phyloP scores from a whole-genome alignment of 2,329 filamentous ascomycete genomes.

The Arthrobotrys pseudoclavata region DNA sequence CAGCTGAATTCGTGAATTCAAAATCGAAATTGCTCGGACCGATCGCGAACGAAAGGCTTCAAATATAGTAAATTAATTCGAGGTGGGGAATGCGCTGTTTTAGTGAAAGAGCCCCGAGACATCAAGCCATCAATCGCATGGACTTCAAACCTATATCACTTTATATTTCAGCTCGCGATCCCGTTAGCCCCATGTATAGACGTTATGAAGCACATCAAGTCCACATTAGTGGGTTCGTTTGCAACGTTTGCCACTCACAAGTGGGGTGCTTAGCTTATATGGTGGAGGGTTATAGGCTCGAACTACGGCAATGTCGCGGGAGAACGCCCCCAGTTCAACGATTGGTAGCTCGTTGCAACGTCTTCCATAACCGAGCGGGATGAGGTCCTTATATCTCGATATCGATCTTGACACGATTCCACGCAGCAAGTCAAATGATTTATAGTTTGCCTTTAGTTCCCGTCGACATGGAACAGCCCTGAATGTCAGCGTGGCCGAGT shows the following conservation, averaged over 20 bases:
- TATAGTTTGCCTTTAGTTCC: slow-evolving; percentile 9
- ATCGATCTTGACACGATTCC: slow-evolving; percentile 25
- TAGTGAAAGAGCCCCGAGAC: slow-evolving; percentile 5
- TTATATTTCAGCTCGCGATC: slow-evolving; percentile 9
- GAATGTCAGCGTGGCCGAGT: slow-evolving; percentile 60
- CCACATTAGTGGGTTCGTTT: not conserved
- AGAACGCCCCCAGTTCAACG: slow-evolving; percentile 24
- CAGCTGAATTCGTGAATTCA: not conserved
- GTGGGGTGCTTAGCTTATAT: slow-evolving; percentile 18
- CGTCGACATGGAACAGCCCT: slow-evolving; percentile 17
- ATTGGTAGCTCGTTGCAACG: slow-evolving; percentile 21
- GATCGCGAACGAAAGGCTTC: not conserved
- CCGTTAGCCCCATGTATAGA: slow-evolving; percentile 10
- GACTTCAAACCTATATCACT: not conserved
- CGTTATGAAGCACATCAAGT: slow-evolving; percentile 12
- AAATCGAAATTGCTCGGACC: not conserved
- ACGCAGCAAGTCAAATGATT: not conserved
- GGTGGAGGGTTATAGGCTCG: slow-evolving; percentile 9
- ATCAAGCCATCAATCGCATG: not conserved
- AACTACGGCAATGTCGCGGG: slow-evolving; percentile 33
- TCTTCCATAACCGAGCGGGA: slow-evolving; percentile 24
- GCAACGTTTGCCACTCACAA: not conserved
- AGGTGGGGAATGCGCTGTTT: not conserved
- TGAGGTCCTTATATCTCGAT: slow-evolving; percentile 24
- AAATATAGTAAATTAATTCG: not conserved